Conservation (phyloP, 2,329 filamentous ascomycete genomes). For the Neonectria coccinea region DNA sequence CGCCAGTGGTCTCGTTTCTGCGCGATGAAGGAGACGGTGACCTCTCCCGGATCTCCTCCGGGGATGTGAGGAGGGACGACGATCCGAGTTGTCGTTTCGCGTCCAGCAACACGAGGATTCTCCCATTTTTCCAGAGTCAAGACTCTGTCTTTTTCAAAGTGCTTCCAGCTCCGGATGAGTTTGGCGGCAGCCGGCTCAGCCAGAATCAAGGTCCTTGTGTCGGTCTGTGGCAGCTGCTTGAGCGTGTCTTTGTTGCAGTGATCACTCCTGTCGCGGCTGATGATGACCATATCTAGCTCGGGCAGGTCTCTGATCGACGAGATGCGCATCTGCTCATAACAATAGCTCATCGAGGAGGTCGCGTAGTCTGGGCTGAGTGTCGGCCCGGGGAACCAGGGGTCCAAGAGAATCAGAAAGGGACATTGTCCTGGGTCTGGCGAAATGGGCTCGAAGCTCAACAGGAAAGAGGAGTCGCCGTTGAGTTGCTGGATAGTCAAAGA, state of each 20-base stretch:
- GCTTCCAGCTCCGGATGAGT: slow-evolving; percentile 74
- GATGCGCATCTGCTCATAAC: slow-evolving; percentile 68
- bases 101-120: slow-evolving; percentile 51
- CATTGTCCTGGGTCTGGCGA: slow-evolving; percentile 47
- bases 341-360: slow-evolving; percentile 23
- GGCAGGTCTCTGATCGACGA: slow-evolving; percentile 60
- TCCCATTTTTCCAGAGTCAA: slow-evolving; percentile 60
- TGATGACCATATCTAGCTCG: slow-evolving; percentile 59
- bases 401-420: slow-evolving; percentile 75
- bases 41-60: slow-evolving; percentile 70
- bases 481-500: slow-evolving; percentile 72
- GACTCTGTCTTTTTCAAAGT: slow-evolving; percentile 69
- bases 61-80: slow-evolving; percentile 65
- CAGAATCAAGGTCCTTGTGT: slow-evolving; percentile 70
- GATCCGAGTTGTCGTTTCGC: slow-evolving; percentile 56
- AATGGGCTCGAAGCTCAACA: slow-evolving; percentile 71
- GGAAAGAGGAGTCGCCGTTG: slow-evolving; percentile 74
- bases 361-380: slow-evolving; percentile 70
- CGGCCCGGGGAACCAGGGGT: slow-evolving; percentile 76
- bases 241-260: slow-evolving; percentile 79
- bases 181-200: slow-evolving; percentile 74
- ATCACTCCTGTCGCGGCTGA: slow-evolving; percentile 66
- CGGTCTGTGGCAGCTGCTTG: slow-evolving; percentile 67
- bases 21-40: slow-evolving; percentile 76
- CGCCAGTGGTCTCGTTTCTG: slow-evolving; percentile 70